Evolutionary conservation across 345 rosid genomes (phyloP).

Genomic region (Erucastrum elatum): DNA sequence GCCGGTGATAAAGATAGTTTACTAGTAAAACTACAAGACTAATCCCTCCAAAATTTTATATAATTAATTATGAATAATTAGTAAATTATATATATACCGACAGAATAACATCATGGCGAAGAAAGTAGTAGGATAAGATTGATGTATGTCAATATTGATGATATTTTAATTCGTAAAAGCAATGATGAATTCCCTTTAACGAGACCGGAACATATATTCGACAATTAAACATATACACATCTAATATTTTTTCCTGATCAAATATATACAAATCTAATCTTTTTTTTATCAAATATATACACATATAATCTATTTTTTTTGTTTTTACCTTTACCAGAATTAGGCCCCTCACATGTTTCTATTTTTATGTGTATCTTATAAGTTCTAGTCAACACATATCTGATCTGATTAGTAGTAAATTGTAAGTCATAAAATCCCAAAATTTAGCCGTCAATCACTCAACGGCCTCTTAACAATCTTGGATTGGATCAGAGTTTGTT

Average conservation of each 20-base stretch:
- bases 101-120: background rate
- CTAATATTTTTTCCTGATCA: background rate
- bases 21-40: background rate
- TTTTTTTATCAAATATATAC: background rate
- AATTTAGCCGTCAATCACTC: constrained; percentile 12
- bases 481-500: background rate
- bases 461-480: background rate
- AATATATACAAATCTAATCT: background rate
- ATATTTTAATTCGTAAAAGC: background rate
- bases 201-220: background rate
- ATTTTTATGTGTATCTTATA: background rate
- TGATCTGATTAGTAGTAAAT: background rate
- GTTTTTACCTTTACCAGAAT: background rate
- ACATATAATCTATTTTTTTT: background rate
- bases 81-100: background rate
- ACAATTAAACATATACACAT: background rate
- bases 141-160: background rate
- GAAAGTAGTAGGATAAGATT: background rate
- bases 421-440: background rate
- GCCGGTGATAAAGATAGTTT: constrained; percentile 29
- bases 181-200: background rate
- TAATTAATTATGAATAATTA: background rate
- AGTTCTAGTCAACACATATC: background rate
- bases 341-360: background rate
- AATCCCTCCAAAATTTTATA: background rate